phyloP scores from a whole-genome alignment of 805 yeast species.

The Kuraishia hungarica region DNA sequence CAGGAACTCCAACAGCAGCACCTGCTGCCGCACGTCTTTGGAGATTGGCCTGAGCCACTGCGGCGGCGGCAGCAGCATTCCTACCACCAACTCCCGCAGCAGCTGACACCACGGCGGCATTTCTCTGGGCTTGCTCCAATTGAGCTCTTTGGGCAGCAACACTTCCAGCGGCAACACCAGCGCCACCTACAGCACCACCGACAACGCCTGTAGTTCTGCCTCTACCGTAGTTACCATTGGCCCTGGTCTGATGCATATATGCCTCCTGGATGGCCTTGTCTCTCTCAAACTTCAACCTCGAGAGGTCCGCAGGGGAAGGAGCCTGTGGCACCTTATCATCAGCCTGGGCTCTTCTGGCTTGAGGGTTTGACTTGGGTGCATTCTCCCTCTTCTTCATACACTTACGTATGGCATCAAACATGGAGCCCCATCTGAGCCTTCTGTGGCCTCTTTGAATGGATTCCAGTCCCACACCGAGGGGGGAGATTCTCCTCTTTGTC shows the following conservation, averaged over 20 bases:
- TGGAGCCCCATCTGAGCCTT: slow-evolving; percentile 89
- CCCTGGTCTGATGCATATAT: slow-evolving; percentile 26
- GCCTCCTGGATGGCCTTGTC: slow-evolving; percentile 81
- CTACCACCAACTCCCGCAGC: background rate
- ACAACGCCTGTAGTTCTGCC: slow-evolving; percentile 1
- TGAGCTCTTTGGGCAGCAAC: background rate
- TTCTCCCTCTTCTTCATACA: slow-evolving; percentile 83
- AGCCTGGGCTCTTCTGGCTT: slow-evolving; percentile 25
- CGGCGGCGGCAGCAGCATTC: background rate
- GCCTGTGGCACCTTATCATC: slow-evolving; percentile 40
- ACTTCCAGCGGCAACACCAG: background rate
- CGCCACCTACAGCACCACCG: background rate
- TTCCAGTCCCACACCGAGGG: slow-evolving; percentile 89
- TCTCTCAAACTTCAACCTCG: slow-evolving; percentile 75
- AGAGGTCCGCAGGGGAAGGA: slow-evolving; percentile 78
- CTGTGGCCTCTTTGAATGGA: slow-evolving; percentile 91
- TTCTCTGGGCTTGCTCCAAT: background rate
- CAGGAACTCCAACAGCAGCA: background rate
- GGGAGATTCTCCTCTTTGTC: slow-evolving; percentile 82
- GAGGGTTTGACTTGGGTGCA: slow-evolving; percentile 50
- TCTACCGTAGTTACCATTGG: slow-evolving; percentile 3
- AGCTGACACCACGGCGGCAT: background rate
- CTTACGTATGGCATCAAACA: slow-evolving; percentile 93
- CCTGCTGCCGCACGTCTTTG: background rate
- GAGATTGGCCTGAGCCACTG: background rate